Evolutionary conservation across 768 basidiomycete species (phyloP), one percentile per base, ranked within the genome.

Genomic region (Rhizopogon vulgaris): DNA sequence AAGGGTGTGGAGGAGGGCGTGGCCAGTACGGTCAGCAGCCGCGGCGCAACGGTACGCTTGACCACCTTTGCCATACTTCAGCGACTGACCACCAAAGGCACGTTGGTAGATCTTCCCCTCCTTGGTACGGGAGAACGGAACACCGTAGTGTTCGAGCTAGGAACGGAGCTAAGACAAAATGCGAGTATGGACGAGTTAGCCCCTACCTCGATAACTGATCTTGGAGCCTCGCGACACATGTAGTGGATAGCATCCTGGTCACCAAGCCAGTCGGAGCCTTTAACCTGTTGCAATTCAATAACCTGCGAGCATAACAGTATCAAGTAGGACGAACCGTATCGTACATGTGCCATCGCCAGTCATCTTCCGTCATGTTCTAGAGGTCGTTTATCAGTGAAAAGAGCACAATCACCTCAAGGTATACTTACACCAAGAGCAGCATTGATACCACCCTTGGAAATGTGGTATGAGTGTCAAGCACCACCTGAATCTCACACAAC

Each of bases 221-320:
- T 78, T 48, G 94, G 95, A 38, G 96, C 96, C 71, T 99, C 96
- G 36, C 93, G 79, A 70, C 93, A 96, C 96, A 99, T 99, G 75
- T 98, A 99, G 66, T 98, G 96, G 61, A 99, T 98, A 45, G 96
- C 96, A 64, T 99, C 96, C 73, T 94, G 94, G 75, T 99, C 96
- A 70, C 96, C 96, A 37, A 98, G 85, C 96, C 96, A 99, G 73
- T 99, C 96, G 48, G 94, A 96, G 56, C 96, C 96, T 79, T 99
- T 99, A 52, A 98, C 95, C 83, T 92, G 60, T 46, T 28, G n/a
- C 37, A 53, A 48, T 62, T 55, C 46, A 65, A 52, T 52, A 34
- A 58, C 57, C 28, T 9, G 32, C 43, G 28, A 38, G 36, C 28
- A n/a, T 22, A 30, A 38, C 39, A 40, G 41, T 51, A 42, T 32